Percentiles rank a stretch among this genome's conserved stretches.
phyloP scores from a whole-genome alignment of 2,329 filamentous ascomycete species.

The Gremmenia infestans region DNA sequence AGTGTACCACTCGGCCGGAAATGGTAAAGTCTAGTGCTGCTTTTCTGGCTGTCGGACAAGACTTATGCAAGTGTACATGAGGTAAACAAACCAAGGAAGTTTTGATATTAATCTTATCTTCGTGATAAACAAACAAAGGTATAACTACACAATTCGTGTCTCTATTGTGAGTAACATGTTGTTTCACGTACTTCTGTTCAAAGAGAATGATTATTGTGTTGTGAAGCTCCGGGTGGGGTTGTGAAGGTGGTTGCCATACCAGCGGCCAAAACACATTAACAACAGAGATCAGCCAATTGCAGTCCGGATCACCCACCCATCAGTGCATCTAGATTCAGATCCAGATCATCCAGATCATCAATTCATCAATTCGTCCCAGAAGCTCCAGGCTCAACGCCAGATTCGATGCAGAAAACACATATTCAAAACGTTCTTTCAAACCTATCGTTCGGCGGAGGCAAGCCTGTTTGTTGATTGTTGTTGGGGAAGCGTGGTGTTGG shows the following conservation, averaged over 20 bases:
- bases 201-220: no score
- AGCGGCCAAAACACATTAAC: background rate
- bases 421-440: background rate
- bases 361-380: background rate
- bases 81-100: background rate
- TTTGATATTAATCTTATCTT: background rate
- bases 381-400: background rate
- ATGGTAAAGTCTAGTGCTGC: no score
- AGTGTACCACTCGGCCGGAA: no score
- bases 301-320: background rate
- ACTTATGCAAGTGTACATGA: background rate
- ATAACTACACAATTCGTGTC: no score
- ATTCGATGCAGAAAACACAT: background rate
- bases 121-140: background rate
- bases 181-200: no score
- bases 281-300: background rate
- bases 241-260: background rate
- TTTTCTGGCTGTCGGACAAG: no score
- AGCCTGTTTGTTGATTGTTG: background rate
- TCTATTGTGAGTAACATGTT: no score
- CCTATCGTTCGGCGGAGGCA: background rate
- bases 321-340: background rate
- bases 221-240: no score
- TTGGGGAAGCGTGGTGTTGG: background rate
- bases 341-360: background rate